phyloP scores from a whole-genome alignment of 1,139 yeast genomes.

The Candida sanyaensis region DNA sequence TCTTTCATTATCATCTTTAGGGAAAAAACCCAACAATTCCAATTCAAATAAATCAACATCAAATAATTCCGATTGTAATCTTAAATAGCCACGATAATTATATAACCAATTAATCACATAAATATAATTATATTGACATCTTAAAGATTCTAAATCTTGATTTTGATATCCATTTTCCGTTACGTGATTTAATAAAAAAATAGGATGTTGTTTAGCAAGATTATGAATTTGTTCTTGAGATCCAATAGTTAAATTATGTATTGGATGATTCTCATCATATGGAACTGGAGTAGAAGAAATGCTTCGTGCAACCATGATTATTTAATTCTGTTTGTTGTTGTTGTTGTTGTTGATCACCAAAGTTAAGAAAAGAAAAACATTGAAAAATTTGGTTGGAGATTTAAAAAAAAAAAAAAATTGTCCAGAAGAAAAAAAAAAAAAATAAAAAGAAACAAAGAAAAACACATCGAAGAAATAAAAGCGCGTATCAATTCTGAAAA shows the following conservation, averaged over 20 bases:
- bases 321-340: not conserved
- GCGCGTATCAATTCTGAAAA: not conserved
- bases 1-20: conserved; percentile 14
- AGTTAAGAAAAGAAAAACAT: not conserved
- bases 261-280: conserved; percentile 22
- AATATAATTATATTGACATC: conserved; percentile 37
- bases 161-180: conserved; percentile 9
- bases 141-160: conserved; percentile 15
- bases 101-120: conserved; percentile 56
- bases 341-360: not conserved
- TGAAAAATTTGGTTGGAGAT: not conserved
- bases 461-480: not conserved
- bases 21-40: conserved; percentile 42
- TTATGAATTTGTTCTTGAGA: conserved; percentile 26
- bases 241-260: conserved; percentile 24
- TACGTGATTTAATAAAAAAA: conserved; percentile 26
- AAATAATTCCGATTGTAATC: conserved; percentile 47
- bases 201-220: conserved; percentile 31
- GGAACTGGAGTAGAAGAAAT: conserved; percentile 10
- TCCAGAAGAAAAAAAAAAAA: not conserved
- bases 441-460: not conserved
- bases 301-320: conserved; percentile 7
- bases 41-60: conserved; percentile 58
- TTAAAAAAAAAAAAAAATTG: not conserved
- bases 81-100: conserved; percentile 44